These are phyloP conservation scores for Taiozyma sp. DNA, from an alignment of 1,139 yeast genomes.

Conservation along the genomic window DNA sequence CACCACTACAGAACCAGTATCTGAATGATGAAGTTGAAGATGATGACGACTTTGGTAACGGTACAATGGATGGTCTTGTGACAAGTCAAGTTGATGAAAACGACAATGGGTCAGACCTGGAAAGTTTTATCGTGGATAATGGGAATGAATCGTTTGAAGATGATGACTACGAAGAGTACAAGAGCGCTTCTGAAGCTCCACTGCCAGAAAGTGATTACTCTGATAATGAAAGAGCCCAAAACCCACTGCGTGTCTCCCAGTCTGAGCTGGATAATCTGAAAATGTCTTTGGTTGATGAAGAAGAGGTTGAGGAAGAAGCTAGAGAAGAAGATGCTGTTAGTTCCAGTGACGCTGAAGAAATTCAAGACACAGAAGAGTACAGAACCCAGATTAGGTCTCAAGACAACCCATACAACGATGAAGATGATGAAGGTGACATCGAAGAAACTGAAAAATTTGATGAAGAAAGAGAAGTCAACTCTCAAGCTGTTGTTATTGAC, in stretches of 20 bases:
- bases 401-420: slow-evolving; percentile 1
- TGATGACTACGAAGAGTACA: slow-evolving; percentile 8
- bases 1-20: not conserved
- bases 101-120: slow-evolving; percentile 20
- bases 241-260: slow-evolving; percentile 4
- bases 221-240: slow-evolving; percentile 6
- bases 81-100: slow-evolving; percentile 23
- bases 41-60: slow-evolving; percentile 16
- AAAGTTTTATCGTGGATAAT: slow-evolving; percentile 17
- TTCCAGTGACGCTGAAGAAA: slow-evolving; percentile 8
- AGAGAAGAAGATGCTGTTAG: not conserved
- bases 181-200: slow-evolving; percentile 5
- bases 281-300: slow-evolving; percentile 3
- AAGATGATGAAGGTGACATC: slow-evolving; percentile 6
- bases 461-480: slow-evolving; percentile 18
- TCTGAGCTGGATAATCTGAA: slow-evolving; percentile 7
- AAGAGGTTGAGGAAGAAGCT: not conserved
- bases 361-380: slow-evolving; percentile 1
- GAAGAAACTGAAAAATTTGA: slow-evolving; percentile 12
- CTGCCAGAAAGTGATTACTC: slow-evolving; percentile 1
- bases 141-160: slow-evolving; percentile 8
- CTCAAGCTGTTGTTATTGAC: slow-evolving; percentile 14
- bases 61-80: slow-evolving; percentile 19
- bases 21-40: slow-evolving; percentile 13
- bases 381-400: slow-evolving; percentile 6